Evolutionary conservation across 116 monocot species (phyloP).

Genomic region (Phalaenopsis hybrid): DNA sequence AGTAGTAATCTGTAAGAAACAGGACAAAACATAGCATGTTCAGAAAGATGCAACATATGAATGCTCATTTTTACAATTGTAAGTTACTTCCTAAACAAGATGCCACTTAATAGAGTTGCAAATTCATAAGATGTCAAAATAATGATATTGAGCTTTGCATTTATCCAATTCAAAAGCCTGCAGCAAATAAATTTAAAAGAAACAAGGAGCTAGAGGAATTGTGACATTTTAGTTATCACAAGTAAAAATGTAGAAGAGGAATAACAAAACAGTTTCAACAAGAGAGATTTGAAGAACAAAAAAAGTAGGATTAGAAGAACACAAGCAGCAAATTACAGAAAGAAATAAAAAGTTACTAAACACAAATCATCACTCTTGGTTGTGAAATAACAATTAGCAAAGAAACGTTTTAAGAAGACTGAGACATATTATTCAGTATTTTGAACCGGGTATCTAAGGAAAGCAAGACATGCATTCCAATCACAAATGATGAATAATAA

Average conservation of each 20-base stretch:
- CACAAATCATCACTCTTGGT: background rate
- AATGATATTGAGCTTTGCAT: background rate
- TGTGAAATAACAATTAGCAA: background rate
- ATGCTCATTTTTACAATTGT: background rate
- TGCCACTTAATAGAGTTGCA: too few species aligned
- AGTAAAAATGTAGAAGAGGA: background rate
- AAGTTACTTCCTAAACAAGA: background rate
- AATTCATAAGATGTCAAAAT: too few species aligned
- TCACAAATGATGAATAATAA: background rate
- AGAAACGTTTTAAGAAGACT: background rate
- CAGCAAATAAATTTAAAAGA: background rate
- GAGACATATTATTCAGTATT: background rate
- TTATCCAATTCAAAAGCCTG: background rate
- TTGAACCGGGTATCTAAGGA: background rate
- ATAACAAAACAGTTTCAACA: background rate
- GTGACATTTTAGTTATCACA: too few species aligned
- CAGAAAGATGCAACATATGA: background rate
- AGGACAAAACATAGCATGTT: constrained; percentile 1
- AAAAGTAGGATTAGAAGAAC: too few species aligned
- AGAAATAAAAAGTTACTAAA: background rate
- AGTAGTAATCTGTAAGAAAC: constrained; percentile 73
- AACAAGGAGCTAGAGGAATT: background rate
- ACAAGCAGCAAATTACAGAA: background rate
- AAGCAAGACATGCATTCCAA: background rate
- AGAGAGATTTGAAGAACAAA: background rate